Percentiles rank a stretch among this genome's conserved stretches.
phyloP scores from a whole-genome alignment of 2,329 filamentous ascomycete genomes.

The Verticillium dahliae region DNA sequence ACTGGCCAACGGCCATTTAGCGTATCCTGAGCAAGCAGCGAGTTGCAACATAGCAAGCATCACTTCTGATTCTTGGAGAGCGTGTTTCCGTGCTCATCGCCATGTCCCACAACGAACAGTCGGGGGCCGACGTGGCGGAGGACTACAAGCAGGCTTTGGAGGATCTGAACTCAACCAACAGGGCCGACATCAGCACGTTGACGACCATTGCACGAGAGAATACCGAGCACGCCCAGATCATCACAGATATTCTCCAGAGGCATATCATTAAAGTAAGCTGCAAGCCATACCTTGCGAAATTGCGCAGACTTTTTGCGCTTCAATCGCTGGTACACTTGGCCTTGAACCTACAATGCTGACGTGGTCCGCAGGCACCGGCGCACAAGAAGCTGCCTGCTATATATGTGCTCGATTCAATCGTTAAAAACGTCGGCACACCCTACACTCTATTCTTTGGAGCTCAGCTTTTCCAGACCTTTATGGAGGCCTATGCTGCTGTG shows the following conservation, averaged over 20 bases:
- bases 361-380: constrained; percentile 63
- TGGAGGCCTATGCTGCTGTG: constrained; percentile 91
- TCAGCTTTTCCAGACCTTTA: constrained; percentile 89
- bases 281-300: not conserved
- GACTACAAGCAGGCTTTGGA: constrained; percentile 92
- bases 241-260: constrained; percentile 82
- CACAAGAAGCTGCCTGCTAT: constrained; percentile 89
- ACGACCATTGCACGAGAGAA: constrained; percentile 97
- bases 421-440: constrained; percentile 96
- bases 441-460: constrained; percentile 94
- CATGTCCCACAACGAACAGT: constrained; percentile 43
- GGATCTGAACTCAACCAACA: constrained; percentile 84
- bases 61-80: not conserved
- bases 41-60: not conserved
- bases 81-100: not conserved
- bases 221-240: constrained; percentile 89
- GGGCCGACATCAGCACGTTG: constrained; percentile 93
- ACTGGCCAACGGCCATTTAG: not conserved
- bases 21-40: not conserved
- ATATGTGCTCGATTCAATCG: constrained; percentile 95
- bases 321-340: not conserved
- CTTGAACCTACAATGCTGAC: constrained; percentile 26
- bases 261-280: constrained; percentile 89
- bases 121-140: constrained; percentile 79
- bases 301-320: not conserved